Conservation (phyloP, 2,329 filamentous ascomycete species). For the Dactylella cylindrospora region DNA sequence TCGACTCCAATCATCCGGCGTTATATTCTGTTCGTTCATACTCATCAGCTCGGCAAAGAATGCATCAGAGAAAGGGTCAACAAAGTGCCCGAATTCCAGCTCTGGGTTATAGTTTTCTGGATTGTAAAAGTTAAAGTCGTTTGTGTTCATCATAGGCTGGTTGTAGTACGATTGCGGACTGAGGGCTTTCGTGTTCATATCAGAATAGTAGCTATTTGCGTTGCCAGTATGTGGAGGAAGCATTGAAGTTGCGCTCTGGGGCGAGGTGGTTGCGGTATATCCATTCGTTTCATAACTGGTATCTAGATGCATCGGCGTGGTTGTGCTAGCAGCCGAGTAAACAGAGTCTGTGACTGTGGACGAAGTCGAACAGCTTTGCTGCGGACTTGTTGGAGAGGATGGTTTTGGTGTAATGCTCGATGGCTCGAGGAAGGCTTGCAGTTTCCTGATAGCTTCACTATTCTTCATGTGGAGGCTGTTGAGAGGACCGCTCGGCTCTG, state of each 20-base stretch:
- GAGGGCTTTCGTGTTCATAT: background rate
- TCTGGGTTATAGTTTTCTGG: conserved; percentile 40
- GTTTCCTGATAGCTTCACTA: conserved; percentile 40
- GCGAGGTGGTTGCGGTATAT: conserved; percentile 4
- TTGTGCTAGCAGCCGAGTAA: conserved; percentile 8
- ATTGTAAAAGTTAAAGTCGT: conserved; percentile 39
- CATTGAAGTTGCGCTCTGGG: conserved; percentile 3
- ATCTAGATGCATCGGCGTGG: conserved; percentile 36
- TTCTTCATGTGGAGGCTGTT: conserved; percentile 43
- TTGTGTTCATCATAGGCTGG: conserved; percentile 6
- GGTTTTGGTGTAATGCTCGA: conserved; percentile 31
- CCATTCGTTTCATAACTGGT: conserved; percentile 9
- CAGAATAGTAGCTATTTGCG: conserved; percentile 6
- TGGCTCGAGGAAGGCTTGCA: conserved; percentile 38
- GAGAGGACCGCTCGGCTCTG: conserved; percentile 14
- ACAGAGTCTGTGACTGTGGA: background rate
- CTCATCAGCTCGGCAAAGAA: conserved; percentile 41
- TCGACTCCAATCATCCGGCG: conserved; percentile 40
- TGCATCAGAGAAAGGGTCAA: conserved; percentile 37
- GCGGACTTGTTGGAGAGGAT: conserved; percentile 8
- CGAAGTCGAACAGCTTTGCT: conserved; percentile 1
- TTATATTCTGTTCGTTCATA: conserved; percentile 39
- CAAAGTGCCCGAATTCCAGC: conserved; percentile 33
- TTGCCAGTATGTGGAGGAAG: conserved; percentile 4
- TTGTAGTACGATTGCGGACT: background rate